Evolutionary conservation across 2,329 filamentous ascomycete species (phyloP).

Genomic region (Orbilia oligospora): DNA sequence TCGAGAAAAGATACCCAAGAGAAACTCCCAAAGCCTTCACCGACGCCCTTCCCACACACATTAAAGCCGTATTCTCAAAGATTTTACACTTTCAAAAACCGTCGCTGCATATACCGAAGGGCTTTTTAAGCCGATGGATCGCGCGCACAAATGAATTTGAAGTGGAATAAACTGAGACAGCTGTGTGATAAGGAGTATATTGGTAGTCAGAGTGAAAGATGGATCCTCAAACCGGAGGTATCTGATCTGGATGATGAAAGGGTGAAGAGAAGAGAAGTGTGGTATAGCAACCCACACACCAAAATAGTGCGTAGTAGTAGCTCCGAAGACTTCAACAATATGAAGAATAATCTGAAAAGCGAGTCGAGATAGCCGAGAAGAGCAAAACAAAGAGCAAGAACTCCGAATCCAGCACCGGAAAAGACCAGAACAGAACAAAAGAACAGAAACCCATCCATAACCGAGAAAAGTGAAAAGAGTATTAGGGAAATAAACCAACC

Average conservation of each 20-base stretch:
- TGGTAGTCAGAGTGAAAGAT: not conserved
- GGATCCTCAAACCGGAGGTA: constrained; percentile 26
- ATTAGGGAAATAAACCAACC: constrained; percentile 55
- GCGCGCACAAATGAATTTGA: constrained; percentile 60
- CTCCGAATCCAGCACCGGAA: constrained; percentile 36
- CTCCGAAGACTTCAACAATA: constrained; percentile 27
- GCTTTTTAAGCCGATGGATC: constrained; percentile 31
- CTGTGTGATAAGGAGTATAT: constrained; percentile 8
- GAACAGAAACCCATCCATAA: constrained; percentile 26
- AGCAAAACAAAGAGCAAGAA: constrained; percentile 39
- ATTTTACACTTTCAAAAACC: constrained; percentile 49
- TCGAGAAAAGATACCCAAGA: constrained; percentile 14
- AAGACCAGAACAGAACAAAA: constrained; percentile 12
- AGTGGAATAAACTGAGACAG: constrained; percentile 40
- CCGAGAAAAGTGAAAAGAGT: constrained; percentile 30
- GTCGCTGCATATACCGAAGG: constrained; percentile 52
- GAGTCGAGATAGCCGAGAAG: constrained; percentile 60
- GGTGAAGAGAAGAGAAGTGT: constrained; percentile 33
- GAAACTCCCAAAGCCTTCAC: not conserved
- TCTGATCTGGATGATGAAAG: constrained; percentile 19
- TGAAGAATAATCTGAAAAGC: constrained; percentile 39
- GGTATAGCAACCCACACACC: constrained; percentile 52
- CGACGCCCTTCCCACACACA: constrained; percentile 28
- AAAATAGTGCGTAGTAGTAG: constrained; percentile 25
- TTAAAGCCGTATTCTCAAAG: constrained; percentile 40